Evolutionary conservation across 1,284 basidiomycete species (phyloP), one percentile per base, ranked within the genome.

Genomic region (Microbotryum lychnidis-dioicae): DNA sequence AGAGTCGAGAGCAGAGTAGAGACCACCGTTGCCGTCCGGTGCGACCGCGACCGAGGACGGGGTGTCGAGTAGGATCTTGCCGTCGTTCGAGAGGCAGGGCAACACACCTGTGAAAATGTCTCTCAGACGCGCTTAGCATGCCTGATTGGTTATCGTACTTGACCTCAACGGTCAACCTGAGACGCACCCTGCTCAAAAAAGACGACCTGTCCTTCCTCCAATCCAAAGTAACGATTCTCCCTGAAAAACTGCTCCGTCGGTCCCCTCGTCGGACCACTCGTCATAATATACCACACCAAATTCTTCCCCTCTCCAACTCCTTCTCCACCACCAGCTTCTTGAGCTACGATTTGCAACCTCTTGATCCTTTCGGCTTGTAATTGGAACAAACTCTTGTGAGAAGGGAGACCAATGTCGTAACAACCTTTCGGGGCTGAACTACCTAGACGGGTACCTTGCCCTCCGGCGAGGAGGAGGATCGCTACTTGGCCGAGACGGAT

Each of bases 221-320:
- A 81, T 5, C 94, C 94, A 75, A 98, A 99, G 79, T 82, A 89
- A 8, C 77, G 76, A 77, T 92, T 81, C 69, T 83, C 79, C 63
- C 78, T 79, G 77, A 98, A 97, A 80, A 88, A 98, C 49, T 79
- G 78, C 75, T 91, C 87, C 29, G 96, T 98, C 57, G 87, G 87
- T 61, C 78, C 79, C 65, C 92, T 83, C 31, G 96, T 99, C 29
- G 96, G 94, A 20, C 93, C 93, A 72, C 89, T 92, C 61, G 94
- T 98, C 96, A 99, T 99, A 73, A 99, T 85, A 79, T 97, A 98
- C 96, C 96, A 98, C 56, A 85, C 87, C 64, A 97, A 84, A 57
- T 87, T 84, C 37, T 71, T 69, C 4, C 82, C 81, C 54, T 82
- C 83, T 18, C 77, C 74, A 2, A 6, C 27, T 81, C 75, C 70